Base-by-base conservation (phyloP, 768 basidiomycete species). In the Gymnopilus junonius region DNA sequence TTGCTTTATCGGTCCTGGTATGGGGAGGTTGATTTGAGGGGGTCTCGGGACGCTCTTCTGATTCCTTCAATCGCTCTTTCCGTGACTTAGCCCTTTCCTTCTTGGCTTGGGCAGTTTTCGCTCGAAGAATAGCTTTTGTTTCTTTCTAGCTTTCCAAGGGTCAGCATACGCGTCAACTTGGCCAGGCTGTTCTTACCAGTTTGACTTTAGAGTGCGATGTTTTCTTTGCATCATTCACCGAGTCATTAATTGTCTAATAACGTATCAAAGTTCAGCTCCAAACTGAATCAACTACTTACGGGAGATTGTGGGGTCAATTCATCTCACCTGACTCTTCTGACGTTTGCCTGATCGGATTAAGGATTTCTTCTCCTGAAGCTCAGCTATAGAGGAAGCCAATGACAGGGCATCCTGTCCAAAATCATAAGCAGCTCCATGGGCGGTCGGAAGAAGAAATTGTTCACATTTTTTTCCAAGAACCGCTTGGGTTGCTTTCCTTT, bases 381-480 rank as follows among this genome's bases (percentile, higher is more conserved):
- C 70, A n/a, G 74, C 80, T 69, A 87, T 83, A 37, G 78, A 78
- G 62, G 74, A 67, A n/a, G 85, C 85, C 12, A 87, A 71, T 55
- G 72, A 72, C 61, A 84, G 65, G 5, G 80, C 79, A 64, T 85
- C 83, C 85, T 86, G 65, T 59, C 59, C 32, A 8, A 59, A 35
- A 55, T 15, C 29, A 32, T 56, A 31, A 61, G 56, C 40, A 34
- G 59, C 51, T 53, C 56, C 40, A 23, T 43, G 51, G 62, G 39
- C 23, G 32, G 55, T 46, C 27, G 11, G 31, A 59, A 54, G 51
- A 61, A 59, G 48, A 64, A 48, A 43, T 31, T 25, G 42, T 55
- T 62, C 69, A 80, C 79, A 59, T 67, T 76, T 62, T 71, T 71
- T 39, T 74, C 78, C n/a, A 80, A 65, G 67, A 81, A 81, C 8